Conservation (phyloP, 2,329 filamentous ascomycete genomes). For the Diaporthe sp. region DNA sequence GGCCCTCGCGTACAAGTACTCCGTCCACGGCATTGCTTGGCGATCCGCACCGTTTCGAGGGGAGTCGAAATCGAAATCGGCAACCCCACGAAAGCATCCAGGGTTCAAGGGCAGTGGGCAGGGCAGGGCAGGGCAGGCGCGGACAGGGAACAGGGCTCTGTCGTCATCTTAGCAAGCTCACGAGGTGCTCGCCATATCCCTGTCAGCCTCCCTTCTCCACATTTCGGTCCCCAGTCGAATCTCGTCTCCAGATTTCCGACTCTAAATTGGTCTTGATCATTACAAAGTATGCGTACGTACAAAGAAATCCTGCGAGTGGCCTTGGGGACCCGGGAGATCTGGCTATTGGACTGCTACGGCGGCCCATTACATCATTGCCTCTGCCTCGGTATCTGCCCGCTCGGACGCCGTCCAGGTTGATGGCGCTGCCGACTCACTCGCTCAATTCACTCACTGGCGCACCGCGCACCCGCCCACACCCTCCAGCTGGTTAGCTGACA, state of each 20-base stretch:
- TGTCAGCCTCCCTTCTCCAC: slow-evolving; percentile 36
- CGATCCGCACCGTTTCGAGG: slow-evolving; percentile 32
- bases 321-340: background rate
- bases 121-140: slow-evolving; percentile 11
- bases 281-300: slow-evolving; percentile 40
- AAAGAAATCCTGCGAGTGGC: slow-evolving; percentile 33
- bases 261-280: slow-evolving; percentile 39
- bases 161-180: slow-evolving; percentile 35
- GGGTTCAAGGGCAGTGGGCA: slow-evolving; percentile 26
- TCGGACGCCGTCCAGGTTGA: background rate
- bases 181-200: slow-evolving; percentile 28
- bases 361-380: slow-evolving; percentile 34
- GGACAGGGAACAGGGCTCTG: slow-evolving; percentile 33
- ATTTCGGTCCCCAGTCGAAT: slow-evolving; percentile 32
- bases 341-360: background rate
- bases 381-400: slow-evolving; percentile 34
- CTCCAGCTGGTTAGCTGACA: background rate
- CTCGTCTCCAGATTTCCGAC: slow-evolving; percentile 30
- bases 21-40: slow-evolving; percentile 11
- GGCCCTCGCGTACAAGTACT: slow-evolving; percentile 6
- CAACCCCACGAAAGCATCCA: slow-evolving; percentile 35
- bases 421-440: slow-evolving; percentile 2
- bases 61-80: slow-evolving; percentile 29
- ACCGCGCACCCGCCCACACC: background rate
- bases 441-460: background rate